Evolutionary conservation across 176 grass and related monocot genomes (phyloP).

Genomic region (Ampelocalamus luodianensis): DNA sequence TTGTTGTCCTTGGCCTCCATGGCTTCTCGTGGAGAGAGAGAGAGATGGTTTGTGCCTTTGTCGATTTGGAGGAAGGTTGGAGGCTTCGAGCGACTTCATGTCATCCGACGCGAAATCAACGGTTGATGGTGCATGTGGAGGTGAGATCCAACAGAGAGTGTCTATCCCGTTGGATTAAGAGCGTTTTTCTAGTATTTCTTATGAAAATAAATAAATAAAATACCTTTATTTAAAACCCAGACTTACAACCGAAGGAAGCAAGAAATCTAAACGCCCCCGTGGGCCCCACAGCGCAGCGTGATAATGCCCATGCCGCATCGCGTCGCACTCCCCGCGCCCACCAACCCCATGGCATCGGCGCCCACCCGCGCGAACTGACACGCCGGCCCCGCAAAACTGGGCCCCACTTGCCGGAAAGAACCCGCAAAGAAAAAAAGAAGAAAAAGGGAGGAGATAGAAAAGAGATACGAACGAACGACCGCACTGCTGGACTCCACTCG

Average conservation of each 20-base stretch:
- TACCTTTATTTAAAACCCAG: background rate
- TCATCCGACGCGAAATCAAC: too few species aligned
- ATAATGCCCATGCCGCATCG: background rate
- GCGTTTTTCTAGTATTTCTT: too few species aligned
- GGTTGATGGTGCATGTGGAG: too few species aligned
- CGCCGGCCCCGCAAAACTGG: background rate
- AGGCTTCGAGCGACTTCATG: too few species aligned
- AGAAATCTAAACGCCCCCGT: background rate
- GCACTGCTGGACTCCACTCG: background rate
- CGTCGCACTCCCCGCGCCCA: background rate
- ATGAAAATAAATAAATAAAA: too few species aligned
- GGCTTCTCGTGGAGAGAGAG: too few species aligned
- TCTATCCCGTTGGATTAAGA: too few species aligned
- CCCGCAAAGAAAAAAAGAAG: background rate
- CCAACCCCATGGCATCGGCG: background rate
- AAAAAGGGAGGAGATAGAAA: background rate
- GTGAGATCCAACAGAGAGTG: too few species aligned
- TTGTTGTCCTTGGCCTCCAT: too few species aligned
- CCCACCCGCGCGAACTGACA: background rate
- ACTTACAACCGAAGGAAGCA: background rate
- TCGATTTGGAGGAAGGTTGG: too few species aligned
- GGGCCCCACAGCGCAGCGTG: background rate
- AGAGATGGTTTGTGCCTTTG: too few species aligned
- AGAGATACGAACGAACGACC: constrained; percentile 14
- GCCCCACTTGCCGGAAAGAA: background rate